Evolutionary conservation across 192 early-diverging fungal species (phyloP), one percentile per base, ranked within the genome.

Genomic region (Linderina pennispora): DNA sequence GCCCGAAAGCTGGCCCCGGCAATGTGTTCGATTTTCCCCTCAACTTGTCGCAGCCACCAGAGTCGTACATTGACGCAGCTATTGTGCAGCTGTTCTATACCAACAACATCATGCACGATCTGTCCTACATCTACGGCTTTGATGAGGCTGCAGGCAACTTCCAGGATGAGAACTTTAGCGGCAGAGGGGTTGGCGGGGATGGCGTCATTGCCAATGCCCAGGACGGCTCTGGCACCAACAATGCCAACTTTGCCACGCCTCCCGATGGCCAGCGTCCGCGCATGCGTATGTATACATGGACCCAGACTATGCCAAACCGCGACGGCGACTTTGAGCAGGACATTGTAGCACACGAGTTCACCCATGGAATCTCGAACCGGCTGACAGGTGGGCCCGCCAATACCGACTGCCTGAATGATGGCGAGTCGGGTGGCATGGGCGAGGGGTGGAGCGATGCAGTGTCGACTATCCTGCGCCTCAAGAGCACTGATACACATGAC

Each of bases 381-480:
- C 74, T 97, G 49, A 94, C 91, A 1, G 93, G 93, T 49, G 93
- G 93, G 10, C 90, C 89, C 9, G 74, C 73, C 45, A 94, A 97
- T 79, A 80, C 80, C 33, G 85, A 83, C 42, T 97, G 94, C 48
- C 75, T 97, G 46, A 88, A 82, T 32, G 87, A 84, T 79, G 90
- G 88, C 24, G 89, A 91, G 72, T 74, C 89, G 14, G 90, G 85
- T 32, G 89, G 86, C 25, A 90, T 91, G 87, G 87, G 92, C 38
- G 94, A 97, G 72, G 94, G 94, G 9, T 97, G 92, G 91, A 91
- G 92, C 21, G 94, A 97, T 53, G 84, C 80, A 57, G 87, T 94
- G 51, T 88, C 90, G 14, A 91, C 88, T 8, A 79, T 86, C 37
- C 58, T 90, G 58, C 80, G 88, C 36, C 76, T 80, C 56, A 82